These are phyloP conservation scores for Maudiozyma humilis DNA, from an alignment of 1,139 yeast genomes.

Conservation along the genomic window DNA sequence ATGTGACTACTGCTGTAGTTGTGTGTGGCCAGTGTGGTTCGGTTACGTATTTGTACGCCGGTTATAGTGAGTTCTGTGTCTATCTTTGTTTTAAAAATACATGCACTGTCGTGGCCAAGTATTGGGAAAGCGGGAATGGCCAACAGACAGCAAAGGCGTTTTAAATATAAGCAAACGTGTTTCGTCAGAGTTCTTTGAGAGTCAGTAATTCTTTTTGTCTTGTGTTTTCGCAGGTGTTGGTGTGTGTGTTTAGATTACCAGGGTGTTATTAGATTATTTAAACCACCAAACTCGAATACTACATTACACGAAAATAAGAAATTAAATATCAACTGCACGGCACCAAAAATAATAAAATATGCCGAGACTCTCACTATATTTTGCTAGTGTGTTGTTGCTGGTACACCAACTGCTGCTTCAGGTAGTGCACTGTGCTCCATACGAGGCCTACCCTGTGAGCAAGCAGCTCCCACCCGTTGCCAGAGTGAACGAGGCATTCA, in stretches of 20 bases:
- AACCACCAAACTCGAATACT: no score
- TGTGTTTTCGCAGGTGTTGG: neutral
- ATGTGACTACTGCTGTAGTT: neutral
- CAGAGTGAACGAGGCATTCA: slow-evolving; percentile 51
- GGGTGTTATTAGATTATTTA: neutral
- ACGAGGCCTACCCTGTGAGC: slow-evolving; percentile 69
- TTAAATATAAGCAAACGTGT: neutral
- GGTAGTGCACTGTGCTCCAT: slow-evolving; percentile 30
- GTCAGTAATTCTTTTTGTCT: neutral
- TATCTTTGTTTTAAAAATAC: neutral
- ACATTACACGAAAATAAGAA: neutral
- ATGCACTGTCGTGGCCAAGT: neutral
- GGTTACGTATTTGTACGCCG: neutral
- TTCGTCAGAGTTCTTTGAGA: neutral
- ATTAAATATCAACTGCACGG: no score
- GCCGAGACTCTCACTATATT: neutral
- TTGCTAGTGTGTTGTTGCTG: neutral
- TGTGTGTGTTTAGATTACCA: neutral
- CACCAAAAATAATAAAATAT: neutral
- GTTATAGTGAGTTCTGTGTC: neutral
- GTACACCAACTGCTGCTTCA: neutral
- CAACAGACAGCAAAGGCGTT: no score
- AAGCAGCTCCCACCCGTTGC: slow-evolving; percentile 87
- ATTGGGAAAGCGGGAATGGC: no score
- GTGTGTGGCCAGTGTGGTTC: neutral